phyloP scores from a whole-genome alignment of 2,329 filamentous ascomycete species.

The Epichloe hybrida region DNA sequence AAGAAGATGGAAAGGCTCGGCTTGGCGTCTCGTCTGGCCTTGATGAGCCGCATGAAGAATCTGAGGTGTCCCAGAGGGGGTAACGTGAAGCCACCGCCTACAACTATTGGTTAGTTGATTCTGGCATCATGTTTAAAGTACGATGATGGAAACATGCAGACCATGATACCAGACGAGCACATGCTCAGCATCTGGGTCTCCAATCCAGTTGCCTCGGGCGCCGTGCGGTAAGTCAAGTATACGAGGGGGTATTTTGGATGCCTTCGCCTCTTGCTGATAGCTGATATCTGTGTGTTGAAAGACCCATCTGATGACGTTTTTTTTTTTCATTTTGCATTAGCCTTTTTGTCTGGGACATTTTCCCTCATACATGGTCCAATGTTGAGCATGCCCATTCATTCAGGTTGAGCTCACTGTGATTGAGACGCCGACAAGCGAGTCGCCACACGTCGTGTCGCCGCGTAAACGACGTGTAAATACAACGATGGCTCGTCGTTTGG shows the following conservation, averaged over 20 bases:
- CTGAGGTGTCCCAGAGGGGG: conserved; percentile 8
- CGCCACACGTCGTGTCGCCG: conserved; percentile 6
- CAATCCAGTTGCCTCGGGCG: conserved; percentile 11
- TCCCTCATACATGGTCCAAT: too few species aligned
- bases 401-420: conserved; percentile 6
- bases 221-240: conserved; percentile 8
- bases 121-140: background rate
- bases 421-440: conserved; percentile 7
- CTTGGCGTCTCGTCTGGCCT: conserved; percentile 4
- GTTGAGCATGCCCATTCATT: background rate
- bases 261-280: conserved; percentile 7
- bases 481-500: conserved; percentile 8
- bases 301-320: conserved; percentile 5
- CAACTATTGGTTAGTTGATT: background rate
- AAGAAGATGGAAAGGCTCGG: conserved; percentile 9
- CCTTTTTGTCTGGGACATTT: background rate
- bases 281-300: conserved; percentile 6
- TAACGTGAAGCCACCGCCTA: conserved; percentile 11
- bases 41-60: conserved; percentile 7
- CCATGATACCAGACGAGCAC: conserved; percentile 13
- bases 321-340: background rate
- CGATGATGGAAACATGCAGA: background rate
- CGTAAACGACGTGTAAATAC: conserved; percentile 9
- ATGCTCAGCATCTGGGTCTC: conserved; percentile 7
- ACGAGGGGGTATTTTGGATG: conserved; percentile 1